These are phyloP conservation scores for Puccinia sorghi DNA, from an alignment of 1,284 basidiomycete genomes.

Conservation along the genomic window DNA sequence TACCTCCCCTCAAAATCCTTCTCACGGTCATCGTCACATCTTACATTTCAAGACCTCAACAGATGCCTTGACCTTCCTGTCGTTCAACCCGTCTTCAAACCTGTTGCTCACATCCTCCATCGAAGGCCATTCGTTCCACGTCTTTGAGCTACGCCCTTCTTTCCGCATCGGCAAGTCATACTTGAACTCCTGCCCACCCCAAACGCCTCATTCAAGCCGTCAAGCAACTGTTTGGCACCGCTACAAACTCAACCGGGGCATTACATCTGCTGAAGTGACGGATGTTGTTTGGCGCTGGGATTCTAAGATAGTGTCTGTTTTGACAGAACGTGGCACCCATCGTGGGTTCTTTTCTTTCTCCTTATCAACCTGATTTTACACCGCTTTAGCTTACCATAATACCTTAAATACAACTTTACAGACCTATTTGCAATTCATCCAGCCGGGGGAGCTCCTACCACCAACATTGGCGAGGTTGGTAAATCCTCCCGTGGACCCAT, in stretches of 20 bases:
- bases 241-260: slow-evolving; percentile 40
- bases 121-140: slow-evolving; percentile 45
- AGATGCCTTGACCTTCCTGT: slow-evolving; percentile 29
- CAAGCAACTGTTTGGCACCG: slow-evolving; percentile 47
- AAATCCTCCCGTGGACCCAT: background rate
- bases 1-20: background rate
- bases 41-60: slow-evolving; percentile 41
- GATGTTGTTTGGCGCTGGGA: slow-evolving; percentile 45
- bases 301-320: slow-evolving; percentile 38
- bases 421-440: slow-evolving; percentile 48
- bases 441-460: slow-evolving; percentile 26
- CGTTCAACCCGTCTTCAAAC: slow-evolving; percentile 37
- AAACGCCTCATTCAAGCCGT: background rate
- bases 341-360: slow-evolving; percentile 12
- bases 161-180: slow-evolving; percentile 34
- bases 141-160: slow-evolving; percentile 40
- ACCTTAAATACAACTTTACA: too few relatives aligned
- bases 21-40: background rate
- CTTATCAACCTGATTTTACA: background rate
- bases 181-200: background rate
- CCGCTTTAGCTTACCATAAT: background rate
- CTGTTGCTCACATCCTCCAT: slow-evolving; percentile 37
- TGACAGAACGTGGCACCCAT: slow-evolving; percentile 45
- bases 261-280: slow-evolving; percentile 38
- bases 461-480: background rate